phyloP scores from a whole-genome alignment of 1,139 yeast species.

The Debaryomyces fabryi region DNA sequence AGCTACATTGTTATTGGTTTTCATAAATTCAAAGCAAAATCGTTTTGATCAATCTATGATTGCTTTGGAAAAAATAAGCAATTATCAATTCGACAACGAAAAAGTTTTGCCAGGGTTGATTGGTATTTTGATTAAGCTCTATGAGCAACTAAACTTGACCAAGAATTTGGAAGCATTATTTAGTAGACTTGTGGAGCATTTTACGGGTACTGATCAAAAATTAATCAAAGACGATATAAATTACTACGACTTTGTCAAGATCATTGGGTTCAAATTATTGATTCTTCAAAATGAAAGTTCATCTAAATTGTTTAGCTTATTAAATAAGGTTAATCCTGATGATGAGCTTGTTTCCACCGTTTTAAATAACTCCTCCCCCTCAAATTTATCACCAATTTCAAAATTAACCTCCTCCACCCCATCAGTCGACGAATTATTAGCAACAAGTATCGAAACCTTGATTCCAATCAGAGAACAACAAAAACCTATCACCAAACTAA shows the following conservation, averaged over 20 bases:
- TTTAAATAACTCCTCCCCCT: slow-evolving; percentile 24
- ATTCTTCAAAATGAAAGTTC: slow-evolving; percentile 32
- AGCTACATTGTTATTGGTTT: slow-evolving; percentile 48
- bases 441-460: slow-evolving; percentile 27
- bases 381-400: slow-evolving; percentile 33
- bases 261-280: slow-evolving; percentile 50
- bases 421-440: slow-evolving; percentile 32
- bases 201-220: slow-evolving; percentile 21
- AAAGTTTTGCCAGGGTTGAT: slow-evolving; percentile 44
- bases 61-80: slow-evolving; percentile 41
- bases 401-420: slow-evolving; percentile 28
- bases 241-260: slow-evolving; percentile 45
- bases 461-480: slow-evolving; percentile 16
- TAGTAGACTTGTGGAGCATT: slow-evolving; percentile 24
- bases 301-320: slow-evolving; percentile 32
- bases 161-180: slow-evolving; percentile 30
- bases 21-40: slow-evolving; percentile 38
- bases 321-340: slow-evolving; percentile 28
- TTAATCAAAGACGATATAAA: slow-evolving; percentile 23
- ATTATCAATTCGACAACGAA: slow-evolving; percentile 20
- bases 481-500: slow-evolving; percentile 11
- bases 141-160: slow-evolving; percentile 38
- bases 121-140: slow-evolving; percentile 49
- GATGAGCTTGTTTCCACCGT: slow-evolving; percentile 40
- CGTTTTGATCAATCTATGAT: slow-evolving; percentile 50